Conservation (phyloP, 164 flowering plant species). For the Liriodendron chinense region DNA sequence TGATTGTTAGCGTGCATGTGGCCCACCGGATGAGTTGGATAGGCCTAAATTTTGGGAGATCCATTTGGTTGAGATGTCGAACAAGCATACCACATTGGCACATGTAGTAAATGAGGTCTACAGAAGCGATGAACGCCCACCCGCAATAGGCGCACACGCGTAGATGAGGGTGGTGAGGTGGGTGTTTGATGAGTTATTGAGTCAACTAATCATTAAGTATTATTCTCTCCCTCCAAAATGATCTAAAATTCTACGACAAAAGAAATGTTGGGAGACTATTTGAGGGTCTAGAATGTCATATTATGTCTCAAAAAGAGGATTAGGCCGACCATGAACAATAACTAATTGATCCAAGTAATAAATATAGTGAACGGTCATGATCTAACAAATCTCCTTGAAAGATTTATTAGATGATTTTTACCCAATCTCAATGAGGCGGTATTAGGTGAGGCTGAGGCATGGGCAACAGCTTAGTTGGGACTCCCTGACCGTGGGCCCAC, state of each 20-base stretch:
- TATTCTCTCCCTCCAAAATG: conserved; percentile 15
- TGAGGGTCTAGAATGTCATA: background rate
- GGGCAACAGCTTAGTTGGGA: background rate
- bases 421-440: background rate
- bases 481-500: too few relatives aligned
- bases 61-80: background rate
- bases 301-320: background rate
- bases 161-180: background rate
- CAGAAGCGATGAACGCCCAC: too few relatives aligned
- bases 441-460: background rate
- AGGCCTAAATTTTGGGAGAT: background rate
- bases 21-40: background rate
- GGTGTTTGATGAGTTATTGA: conserved; percentile 9
- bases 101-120: background rate
- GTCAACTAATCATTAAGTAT: conserved; percentile 32
- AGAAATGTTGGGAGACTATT: too few relatives aligned
- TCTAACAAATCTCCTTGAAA: conserved; percentile 1
- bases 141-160: background rate
- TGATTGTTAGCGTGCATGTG: background rate
- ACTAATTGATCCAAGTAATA: background rate
- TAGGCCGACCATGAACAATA: background rate
- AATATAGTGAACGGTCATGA: conserved; percentile 1
- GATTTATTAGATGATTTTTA: background rate
- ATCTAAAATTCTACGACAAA: background rate
- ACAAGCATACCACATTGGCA: background rate